Evolutionary conservation across 352 stramenopile species (phyloP).

Genomic region (Globisporangium viniferum): DNA sequence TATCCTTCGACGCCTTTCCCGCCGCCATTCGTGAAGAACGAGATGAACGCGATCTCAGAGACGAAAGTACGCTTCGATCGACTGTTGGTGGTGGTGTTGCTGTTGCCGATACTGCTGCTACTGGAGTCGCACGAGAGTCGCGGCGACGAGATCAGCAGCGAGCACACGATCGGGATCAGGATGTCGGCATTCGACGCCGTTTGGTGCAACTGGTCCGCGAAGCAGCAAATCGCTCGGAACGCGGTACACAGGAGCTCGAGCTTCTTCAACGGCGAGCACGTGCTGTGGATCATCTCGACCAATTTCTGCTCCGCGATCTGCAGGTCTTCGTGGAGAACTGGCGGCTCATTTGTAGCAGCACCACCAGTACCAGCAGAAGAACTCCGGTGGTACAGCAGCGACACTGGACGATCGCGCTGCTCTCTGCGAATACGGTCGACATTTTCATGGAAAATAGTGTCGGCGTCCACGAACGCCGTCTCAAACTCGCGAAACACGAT

Average conservation of each 20-base stretch:
- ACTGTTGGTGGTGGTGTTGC: not conserved
- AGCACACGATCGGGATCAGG: conserved; percentile 65
- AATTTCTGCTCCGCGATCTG: conserved; percentile 40
- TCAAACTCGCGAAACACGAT: conserved; percentile 57
- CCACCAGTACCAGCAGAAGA: not conserved
- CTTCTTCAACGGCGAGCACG: conserved; percentile 56
- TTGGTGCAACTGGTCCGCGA: conserved; percentile 62
- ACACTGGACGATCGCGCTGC: conserved; percentile 32
- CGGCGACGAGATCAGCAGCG: conserved; percentile 46
- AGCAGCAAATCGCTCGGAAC: conserved; percentile 64
- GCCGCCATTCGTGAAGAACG: conserved; percentile 71
- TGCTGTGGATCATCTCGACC: conserved; percentile 41
- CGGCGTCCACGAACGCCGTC: conserved; percentile 37
- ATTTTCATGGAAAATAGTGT: conserved; percentile 45
- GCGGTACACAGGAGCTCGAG: conserved; percentile 54
- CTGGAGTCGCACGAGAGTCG: conserved; percentile 18
- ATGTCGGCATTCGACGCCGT: conserved; percentile 66
- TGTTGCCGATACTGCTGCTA: not conserved
- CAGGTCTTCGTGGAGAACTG: conserved; percentile 34
- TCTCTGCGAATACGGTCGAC: conserved; percentile 48
- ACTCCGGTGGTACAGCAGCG: not conserved
- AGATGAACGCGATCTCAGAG: conserved; percentile 70
- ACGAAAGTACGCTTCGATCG: conserved; percentile 39
- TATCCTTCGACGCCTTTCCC: conserved; percentile 77
- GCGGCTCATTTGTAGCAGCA: conserved; percentile 1